Conservation (phyloP, 176 grass and related monocot genomes). For the Zoysia pacifica region DNA sequence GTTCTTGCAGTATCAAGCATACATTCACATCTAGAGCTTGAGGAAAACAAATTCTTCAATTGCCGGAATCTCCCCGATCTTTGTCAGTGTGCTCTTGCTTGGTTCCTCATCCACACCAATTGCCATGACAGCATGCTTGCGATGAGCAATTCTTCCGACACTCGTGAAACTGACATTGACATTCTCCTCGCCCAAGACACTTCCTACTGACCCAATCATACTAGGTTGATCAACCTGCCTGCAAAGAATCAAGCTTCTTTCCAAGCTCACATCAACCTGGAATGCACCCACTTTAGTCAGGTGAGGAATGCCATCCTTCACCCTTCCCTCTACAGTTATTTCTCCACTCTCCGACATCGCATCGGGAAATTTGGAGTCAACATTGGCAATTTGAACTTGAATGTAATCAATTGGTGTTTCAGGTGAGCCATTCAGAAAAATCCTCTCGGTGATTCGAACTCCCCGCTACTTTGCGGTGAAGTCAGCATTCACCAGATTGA, state of each 20-base stretch:
- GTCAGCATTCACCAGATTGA: slow-evolving; percentile 89
- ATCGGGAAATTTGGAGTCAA: slow-evolving; percentile 74
- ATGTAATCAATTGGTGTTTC: slow-evolving; percentile 77
- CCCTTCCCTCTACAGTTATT: slow-evolving; percentile 65
- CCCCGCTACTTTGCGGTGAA: slow-evolving; percentile 85
- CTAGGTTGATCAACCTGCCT: slow-evolving; percentile 82
- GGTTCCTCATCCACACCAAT: slow-evolving; percentile 82
- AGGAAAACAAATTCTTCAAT: slow-evolving; percentile 93
- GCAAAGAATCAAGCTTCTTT: slow-evolving; percentile 90
- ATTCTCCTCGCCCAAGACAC: slow-evolving; percentile 71
- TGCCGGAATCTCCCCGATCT: slow-evolving; percentile 74
- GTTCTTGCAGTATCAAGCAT: slow-evolving; percentile 15
- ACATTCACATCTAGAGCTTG: slow-evolving; percentile 61
- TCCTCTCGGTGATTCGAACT: slow-evolving; percentile 67
- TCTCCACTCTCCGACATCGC: slow-evolving; percentile 57
- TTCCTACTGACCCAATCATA: slow-evolving; percentile 77
- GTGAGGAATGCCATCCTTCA: slow-evolving; percentile 78
- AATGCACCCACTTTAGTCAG: slow-evolving; percentile 80
- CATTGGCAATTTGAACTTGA: slow-evolving; percentile 73
- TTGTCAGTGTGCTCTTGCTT: slow-evolving; percentile 54
- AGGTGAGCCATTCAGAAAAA: slow-evolving; percentile 66
- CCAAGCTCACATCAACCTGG: slow-evolving; percentile 77
- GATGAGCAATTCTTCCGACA: slow-evolving; percentile 65
- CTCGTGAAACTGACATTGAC: slow-evolving; percentile 97
- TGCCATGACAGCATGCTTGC: slow-evolving; percentile 77